Evolutionary conservation across 2,329 filamentous ascomycete species (phyloP), one percentile per base, ranked within the genome.

Genomic region (Phialophora expanda): DNA sequence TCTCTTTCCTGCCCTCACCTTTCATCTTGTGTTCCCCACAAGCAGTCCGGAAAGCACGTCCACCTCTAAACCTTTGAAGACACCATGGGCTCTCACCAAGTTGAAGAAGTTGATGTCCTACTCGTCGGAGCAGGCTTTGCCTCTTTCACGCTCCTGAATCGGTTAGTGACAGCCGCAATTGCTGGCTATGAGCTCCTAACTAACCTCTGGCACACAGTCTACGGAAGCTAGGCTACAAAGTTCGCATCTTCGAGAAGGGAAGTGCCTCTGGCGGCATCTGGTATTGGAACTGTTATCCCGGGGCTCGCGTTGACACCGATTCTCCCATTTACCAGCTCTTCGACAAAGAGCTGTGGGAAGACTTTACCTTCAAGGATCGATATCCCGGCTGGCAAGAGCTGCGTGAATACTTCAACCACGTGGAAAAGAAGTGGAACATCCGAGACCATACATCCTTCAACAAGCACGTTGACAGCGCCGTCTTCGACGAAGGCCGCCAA

Each of bases 221-320:
- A 8, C 82, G 84, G 1, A 81, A 85, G 11, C 76, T 78, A 5
- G 85, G 84, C 1, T 74, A 81, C 34, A 81, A 80, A 8, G 75
- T 79, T 1, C 77, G 80, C 22, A 77, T 87, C 22, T 83, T 82
- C 67, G 86, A 88, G 66, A 82, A 83, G 0, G 85, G 81, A 5
- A 77, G 78, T 4, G 80, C 82, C 53, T 72, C 79, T 0, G 68
- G 69, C 38, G 77, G 77, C 14, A 75, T 76, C 14, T 79, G 77
- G 77, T 76, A 76, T 65, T 77, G 76, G 75, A 76, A 75, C 57
- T 72, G 73, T 55, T 78, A 78, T 69, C 77, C 76, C 1, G 77
- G 82, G 2, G 82, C 81, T 7, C 66, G 64, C 3, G 66, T 66
- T 24, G 69, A 70, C 46, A 72, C 67, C 5, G 68, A 71, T 20